These are phyloP conservation scores for Microdochium nivale DNA, from an alignment of 2,329 filamentous ascomycete species.

Conservation along the genomic window DNA sequence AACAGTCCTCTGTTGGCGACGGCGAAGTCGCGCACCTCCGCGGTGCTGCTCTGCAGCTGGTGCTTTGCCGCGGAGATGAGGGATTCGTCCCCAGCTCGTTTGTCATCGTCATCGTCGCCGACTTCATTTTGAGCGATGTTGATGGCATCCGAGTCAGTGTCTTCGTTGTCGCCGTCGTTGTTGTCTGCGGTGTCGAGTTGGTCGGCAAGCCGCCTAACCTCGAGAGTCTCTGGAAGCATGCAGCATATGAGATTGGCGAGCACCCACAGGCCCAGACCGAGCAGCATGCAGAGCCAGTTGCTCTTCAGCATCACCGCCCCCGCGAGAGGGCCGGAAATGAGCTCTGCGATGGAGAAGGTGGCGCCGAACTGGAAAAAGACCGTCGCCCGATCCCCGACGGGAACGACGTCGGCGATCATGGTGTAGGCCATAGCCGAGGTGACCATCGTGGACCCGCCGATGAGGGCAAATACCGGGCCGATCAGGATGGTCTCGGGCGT, in stretches of 20 bases:
- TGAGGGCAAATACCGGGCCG: constrained; percentile 22
- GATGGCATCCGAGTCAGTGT: neutral
- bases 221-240: constrained; percentile 33
- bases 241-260: constrained; percentile 18
- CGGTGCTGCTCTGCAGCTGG: neutral
- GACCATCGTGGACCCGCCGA: constrained; percentile 32
- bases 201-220: constrained; percentile 12
- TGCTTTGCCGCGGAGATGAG: neutral
- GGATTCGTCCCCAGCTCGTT: neutral
- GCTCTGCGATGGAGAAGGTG: constrained; percentile 24
- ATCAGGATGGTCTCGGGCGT: constrained; percentile 29
- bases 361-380: constrained; percentile 30
- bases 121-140: neutral
- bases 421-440: constrained; percentile 35
- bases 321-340: constrained; percentile 29
- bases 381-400: constrained; percentile 25
- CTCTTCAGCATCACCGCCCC: constrained; percentile 28
- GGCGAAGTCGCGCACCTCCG: neutral
- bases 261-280: constrained; percentile 20
- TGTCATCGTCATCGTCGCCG: too few species aligned
- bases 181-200: constrained; percentile 2
- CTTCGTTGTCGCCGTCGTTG: neutral
- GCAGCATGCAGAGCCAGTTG: constrained; percentile 30
- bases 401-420: constrained; percentile 32
- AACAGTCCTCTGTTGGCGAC: constrained; percentile 2